Percentiles rank a stretch among this genome's conserved stretches.
These are phyloP conservation scores for Leccinum solheimii DNA, from an alignment of 1,284 basidiomycete species.

Conservation along the genomic window DNA sequence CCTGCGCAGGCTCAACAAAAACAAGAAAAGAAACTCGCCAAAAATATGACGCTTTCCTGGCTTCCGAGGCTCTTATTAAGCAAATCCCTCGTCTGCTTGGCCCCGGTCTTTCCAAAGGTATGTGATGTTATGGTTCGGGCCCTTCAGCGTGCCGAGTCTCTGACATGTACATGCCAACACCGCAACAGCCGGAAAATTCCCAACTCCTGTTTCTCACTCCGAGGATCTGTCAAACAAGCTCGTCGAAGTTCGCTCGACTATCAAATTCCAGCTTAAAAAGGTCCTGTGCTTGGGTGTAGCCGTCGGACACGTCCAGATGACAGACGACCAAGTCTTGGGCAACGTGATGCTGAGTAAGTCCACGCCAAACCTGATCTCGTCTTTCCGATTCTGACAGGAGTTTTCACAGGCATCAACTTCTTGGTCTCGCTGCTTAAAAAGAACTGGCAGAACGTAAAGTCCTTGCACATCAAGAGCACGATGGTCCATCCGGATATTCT, in stretches of 20 bases:
- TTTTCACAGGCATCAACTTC: conserved; percentile 91
- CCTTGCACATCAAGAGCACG: conserved; percentile 97
- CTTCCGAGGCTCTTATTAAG: conserved; percentile 98
- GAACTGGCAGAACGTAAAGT: conserved; percentile 99
- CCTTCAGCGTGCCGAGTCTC: not conserved
- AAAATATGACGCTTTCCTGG: conserved; percentile 99
- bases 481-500: conserved; percentile 98
- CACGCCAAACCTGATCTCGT: not conserved
- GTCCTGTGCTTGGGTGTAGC: conserved; percentile 99
- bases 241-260: conserved; percentile 95
- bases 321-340: conserved; percentile 93
- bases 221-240: conserved; percentile 95
- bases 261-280: conserved; percentile 99
- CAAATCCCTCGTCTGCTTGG: conserved; percentile 99
- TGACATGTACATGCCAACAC: conserved; percentile 1
- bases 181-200: conserved; percentile 93
- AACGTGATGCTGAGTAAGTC: conserved; percentile 94
- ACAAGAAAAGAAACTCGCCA: conserved; percentile 99
- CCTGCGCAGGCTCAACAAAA: conserved; percentile 85
- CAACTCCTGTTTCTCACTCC: conserved; percentile 90
- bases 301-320: conserved; percentile 97
- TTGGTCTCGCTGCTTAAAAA: conserved; percentile 99
- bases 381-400: conserved; percentile 7
- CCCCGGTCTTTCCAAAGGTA: conserved; percentile 98
- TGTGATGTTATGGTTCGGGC: not conserved